Evolutionary conservation across 306 rosid species (phyloP), one percentile per base, ranked within the genome.

Genomic region (Senna tora): DNA sequence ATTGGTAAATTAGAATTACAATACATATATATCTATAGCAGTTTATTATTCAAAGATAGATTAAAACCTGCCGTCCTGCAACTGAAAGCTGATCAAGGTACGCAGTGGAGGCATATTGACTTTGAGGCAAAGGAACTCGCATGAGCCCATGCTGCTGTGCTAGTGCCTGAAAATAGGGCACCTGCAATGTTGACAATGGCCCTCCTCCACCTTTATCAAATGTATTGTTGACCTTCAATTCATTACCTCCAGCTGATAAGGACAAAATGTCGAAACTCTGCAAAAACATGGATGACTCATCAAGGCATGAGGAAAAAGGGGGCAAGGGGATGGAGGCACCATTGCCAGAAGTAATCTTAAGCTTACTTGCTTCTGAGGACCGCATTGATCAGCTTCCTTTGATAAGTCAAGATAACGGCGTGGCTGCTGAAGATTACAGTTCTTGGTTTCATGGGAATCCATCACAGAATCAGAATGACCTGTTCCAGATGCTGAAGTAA

Each of bases 231-330:
- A 71, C 83, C 72, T 84, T 82, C 38, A 77, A 56, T 19, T 78
- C 84, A 59, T 84, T 69, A 71, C 61, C 85, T 81, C 79, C 88
- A 32, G 82, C 42, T 13, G 89, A 78, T 69, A 88, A 65, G 61
- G 91, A 79, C 80, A 86, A 81, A 84, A 85, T 82, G 61, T 87
- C 88, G 70, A 85, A 79, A 76, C 46, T 70, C 97, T 87, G 96
- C 85, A 69, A 33, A 55, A 55, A 77, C 45, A 74, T 47, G 71
- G 53, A 67, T 28, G 70, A 50, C 30, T 57, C 46, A 77, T 80
- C 36, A 85, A 80, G 56, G 34, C 22, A 67, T 32, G 38, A 72
- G 49, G 15, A 70, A 32, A 55, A 53, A 11, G 43, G 50, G 50
- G 19, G 19, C 68, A 59, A 0, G 45, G 32, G 67, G 75, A n/a